Conservation (phyloP, 805 yeast species). For the Candida ipomoeae region DNA sequence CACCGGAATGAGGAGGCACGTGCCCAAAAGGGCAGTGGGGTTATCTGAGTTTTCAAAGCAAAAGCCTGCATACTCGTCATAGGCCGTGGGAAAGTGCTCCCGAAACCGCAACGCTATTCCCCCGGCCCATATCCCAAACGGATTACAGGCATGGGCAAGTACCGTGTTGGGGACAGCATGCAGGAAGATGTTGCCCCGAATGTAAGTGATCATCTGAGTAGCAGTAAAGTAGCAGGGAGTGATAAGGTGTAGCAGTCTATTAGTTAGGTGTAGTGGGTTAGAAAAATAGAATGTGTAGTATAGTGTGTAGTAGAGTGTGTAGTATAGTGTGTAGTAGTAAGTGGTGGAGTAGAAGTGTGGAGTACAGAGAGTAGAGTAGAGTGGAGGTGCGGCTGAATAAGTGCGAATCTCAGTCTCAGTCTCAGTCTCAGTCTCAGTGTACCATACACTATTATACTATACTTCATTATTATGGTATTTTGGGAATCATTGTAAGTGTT, state of each 20-base stretch:
- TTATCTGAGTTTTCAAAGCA: slow-evolving; percentile 27
- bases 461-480: no score
- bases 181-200: slow-evolving; percentile 56
- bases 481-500: no score
- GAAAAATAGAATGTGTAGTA: no score
- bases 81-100: slow-evolving; percentile 53
- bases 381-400: no score
- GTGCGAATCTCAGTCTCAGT: no score
- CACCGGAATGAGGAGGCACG: slow-evolving; percentile 39
- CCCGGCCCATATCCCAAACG: slow-evolving; percentile 79
- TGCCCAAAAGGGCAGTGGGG: slow-evolving; percentile 46
- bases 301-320: no score
- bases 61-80: slow-evolving; percentile 41
- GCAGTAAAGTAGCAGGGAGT: neutral
- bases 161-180: slow-evolving; percentile 31
- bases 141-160: slow-evolving; percentile 77
- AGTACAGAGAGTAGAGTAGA: no score
- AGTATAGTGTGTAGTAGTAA: no score
- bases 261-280: no score
- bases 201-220: slow-evolving; percentile 37
- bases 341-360: no score
- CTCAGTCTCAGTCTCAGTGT: no score
- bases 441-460: no score
- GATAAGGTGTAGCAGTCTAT: neutral
- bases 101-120: slow-evolving; percentile 69